Evolutionary conservation across 805 yeast genomes (phyloP).

Genomic region (Nakazawaea sp.): DNA sequence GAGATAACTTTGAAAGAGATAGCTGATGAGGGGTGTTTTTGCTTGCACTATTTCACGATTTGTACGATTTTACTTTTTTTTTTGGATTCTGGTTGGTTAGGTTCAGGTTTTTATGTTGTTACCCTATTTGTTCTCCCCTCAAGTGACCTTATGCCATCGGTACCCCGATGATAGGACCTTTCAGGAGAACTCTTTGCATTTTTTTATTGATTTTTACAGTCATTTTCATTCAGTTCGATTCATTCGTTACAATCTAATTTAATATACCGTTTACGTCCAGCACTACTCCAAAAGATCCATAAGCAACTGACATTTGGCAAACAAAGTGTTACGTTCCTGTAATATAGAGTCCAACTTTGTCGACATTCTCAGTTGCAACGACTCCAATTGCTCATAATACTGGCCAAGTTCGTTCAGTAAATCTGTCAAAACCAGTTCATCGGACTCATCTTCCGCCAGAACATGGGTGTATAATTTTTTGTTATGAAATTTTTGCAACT

Average conservation of each 20-base stretch:
- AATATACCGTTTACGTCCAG: not conserved
- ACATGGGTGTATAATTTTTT: not conserved
- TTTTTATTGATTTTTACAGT: too few relatives aligned
- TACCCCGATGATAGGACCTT: too few relatives aligned
- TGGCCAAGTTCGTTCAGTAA: not conserved
- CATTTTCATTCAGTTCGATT: too few relatives aligned
- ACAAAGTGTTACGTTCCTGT: constrained; percentile 3
- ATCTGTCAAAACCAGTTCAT: not conserved
- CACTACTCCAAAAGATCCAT: constrained; percentile 2
- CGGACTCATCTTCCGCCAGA: not conserved
- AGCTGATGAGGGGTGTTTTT: not conserved
- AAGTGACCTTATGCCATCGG: too few relatives aligned
- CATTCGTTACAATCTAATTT: too few relatives aligned
- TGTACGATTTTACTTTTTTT: not conserved
- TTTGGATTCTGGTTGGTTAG: not conserved
- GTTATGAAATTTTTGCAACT: not conserved
- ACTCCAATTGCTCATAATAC: constrained; percentile 3
- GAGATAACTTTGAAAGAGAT: constrained; percentile 5
- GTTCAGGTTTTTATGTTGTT: too few relatives aligned
- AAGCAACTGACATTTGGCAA: constrained; percentile 7
- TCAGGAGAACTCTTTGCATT: too few relatives aligned
- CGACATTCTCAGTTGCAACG: not conserved
- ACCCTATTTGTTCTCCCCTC: too few relatives aligned
- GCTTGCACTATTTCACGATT: too few relatives aligned
- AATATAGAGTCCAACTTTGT: not conserved